phyloP scores from a whole-genome alignment of 768 basidiomycete species.

The Erythrobasidium yunnanense region DNA sequence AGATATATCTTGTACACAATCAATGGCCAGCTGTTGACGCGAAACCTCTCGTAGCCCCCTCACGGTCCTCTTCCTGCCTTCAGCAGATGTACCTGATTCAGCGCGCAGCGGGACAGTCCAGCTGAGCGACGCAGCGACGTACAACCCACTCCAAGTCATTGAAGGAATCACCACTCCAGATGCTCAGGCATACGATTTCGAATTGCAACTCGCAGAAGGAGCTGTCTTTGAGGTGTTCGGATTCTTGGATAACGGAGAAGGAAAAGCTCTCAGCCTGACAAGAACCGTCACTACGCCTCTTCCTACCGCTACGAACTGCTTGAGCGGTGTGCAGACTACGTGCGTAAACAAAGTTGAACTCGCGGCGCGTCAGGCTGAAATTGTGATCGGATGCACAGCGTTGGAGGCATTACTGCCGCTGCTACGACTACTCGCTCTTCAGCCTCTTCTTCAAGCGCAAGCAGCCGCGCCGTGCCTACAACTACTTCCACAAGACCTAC shows the following conservation, averaged over 20 bases:
- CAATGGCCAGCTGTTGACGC: too few species aligned
- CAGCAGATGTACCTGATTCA: constrained; percentile 14
- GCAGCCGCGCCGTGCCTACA: too few species aligned
- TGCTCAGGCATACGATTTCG: constrained; percentile 19
- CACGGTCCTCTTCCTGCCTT: constrained; percentile 31
- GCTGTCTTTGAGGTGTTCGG: constrained; percentile 33
- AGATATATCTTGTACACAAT: background rate
- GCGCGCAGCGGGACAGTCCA: constrained; percentile 17
- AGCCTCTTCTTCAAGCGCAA: too few species aligned
- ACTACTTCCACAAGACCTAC: too few species aligned
- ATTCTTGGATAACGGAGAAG: constrained; percentile 32
- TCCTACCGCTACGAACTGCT: constrained; percentile 26
- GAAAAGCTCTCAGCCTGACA: constrained; percentile 31
- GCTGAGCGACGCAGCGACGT: constrained; percentile 8
- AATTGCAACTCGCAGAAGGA: constrained; percentile 28
- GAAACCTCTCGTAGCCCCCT: constrained; percentile 28
- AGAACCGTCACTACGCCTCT: constrained; percentile 27
- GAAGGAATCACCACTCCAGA: constrained; percentile 31
- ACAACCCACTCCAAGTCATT: constrained; percentile 30
- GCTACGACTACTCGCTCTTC: too few species aligned
- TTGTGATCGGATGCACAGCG: too few species aligned
- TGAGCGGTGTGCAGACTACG: constrained; percentile 16
- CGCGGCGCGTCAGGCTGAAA: too few species aligned
- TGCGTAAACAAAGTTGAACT: background rate
- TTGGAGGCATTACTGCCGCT: too few species aligned